These are phyloP conservation scores for Zymoseptoria ardabiliae DNA, from an alignment of 2,329 filamentous ascomycete genomes.

Conservation along the genomic window DNA sequence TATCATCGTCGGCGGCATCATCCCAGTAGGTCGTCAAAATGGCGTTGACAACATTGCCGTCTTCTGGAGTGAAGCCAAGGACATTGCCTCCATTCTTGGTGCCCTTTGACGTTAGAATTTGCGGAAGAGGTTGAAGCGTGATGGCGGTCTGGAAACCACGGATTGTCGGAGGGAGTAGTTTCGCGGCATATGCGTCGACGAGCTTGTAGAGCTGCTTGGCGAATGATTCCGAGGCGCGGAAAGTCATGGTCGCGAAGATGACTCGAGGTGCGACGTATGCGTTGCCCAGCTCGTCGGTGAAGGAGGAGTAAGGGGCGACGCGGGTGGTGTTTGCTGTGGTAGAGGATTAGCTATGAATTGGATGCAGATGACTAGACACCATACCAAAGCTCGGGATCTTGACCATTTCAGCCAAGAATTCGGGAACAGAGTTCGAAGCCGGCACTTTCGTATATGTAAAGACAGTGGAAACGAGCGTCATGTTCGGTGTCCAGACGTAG, in stretches of 20 bases:
- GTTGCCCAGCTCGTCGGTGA: constrained; percentile 1
- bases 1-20: constrained; percentile 12
- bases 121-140: constrained; percentile 1
- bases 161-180: background rate
- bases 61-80: background rate
- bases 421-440: background rate
- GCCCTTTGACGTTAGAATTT: background rate
- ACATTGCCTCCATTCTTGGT: constrained; percentile 1
- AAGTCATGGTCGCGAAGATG: constrained; percentile 1
- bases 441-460: constrained; percentile 1
- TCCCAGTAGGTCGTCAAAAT: constrained; percentile 8
- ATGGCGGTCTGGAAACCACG: background rate
- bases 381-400: background rate
- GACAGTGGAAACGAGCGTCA: background rate
- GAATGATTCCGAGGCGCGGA: background rate
- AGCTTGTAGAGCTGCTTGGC: background rate
- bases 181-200: background rate
- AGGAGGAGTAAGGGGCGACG: background rate
- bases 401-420: background rate
- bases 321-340: background rate
- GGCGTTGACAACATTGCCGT: constrained; percentile 1
- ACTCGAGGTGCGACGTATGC: background rate
- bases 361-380: background rate
- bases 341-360: background rate
- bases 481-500: background rate